Evolutionary conservation across 208 protist species (phyloP), one percentile per base, ranked within the genome.

Genomic region (Acanthamoeba royreba): DNA sequence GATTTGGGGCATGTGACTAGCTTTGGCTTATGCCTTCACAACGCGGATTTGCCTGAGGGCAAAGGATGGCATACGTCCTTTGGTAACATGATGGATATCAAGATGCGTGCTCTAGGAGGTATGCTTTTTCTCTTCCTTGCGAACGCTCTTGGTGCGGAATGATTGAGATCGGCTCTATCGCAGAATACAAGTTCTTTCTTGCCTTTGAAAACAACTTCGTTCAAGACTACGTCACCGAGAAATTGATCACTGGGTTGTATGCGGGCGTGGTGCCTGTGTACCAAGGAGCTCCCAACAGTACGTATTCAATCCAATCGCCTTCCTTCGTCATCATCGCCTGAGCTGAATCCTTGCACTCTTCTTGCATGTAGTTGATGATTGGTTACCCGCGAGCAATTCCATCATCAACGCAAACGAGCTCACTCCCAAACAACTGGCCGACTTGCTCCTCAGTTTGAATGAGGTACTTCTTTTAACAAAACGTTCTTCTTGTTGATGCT

Each of bases 381-480:
- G 94, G 28, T 0, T 86, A 8, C 96, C 96, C 28, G 58, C 52
- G 28, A 42, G 40, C 3, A 49, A 94, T 11, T 95, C 94, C 4
- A 89, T 96, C 66, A 96, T 97, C 49, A 63, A 94, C 17, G 91
- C 92, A 1, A 31, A 46, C 7, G 93, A 97, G n/a, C 97, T 97
- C 58, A 49, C 49, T 0, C 69, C 77, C 13, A 83, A 94, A 22
- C 35, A 90, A n/a, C 87, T 97, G 38, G 96, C 94, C 31, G 42
- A 94, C 7, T 97, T 92, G 69, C 93, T 97, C 28, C 33, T 55
- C 17, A n/a, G n/a, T 5, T 35, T 87, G 13, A 61, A 87, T n/a
- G 49, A 87, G 7, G 77, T 87, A 38, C 47, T 5, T 87, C 8
- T 53, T 8, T 35, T 22, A 3, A 38, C 63, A 43, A 7, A 28